Conservation (phyloP, 345 rosid species). For the Balakata baccata region DNA sequence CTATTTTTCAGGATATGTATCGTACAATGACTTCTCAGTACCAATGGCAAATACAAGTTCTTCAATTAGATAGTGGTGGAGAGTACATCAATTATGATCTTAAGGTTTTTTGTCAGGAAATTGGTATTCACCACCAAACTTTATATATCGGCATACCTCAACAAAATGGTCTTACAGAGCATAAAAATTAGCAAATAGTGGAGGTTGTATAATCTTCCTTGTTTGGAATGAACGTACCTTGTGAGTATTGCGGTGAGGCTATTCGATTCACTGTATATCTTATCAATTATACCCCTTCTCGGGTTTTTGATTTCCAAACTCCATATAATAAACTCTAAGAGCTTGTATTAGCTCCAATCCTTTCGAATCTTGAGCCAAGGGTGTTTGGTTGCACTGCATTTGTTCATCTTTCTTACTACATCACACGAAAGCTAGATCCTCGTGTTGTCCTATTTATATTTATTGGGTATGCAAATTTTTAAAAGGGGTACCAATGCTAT, state of each 20-base stretch:
- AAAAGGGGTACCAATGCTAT: background rate
- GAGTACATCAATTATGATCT: background rate
- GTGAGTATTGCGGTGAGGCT: background rate
- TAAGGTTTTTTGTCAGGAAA: background rate
- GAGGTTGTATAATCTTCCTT: background rate
- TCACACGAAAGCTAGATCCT: background rate
- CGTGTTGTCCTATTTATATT: background rate
- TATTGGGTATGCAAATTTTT: background rate
- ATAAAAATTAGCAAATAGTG: background rate
- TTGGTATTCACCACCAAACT: background rate
- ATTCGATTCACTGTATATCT: background rate
- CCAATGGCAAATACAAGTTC: background rate
- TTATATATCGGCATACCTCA: background rate
- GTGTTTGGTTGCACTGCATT: too few relatives aligned
- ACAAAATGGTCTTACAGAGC: background rate
- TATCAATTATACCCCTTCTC: background rate
- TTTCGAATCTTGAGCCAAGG: slow-evolving; percentile 1
- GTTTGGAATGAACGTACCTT: background rate
- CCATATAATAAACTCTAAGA: background rate
- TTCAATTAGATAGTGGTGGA: background rate
- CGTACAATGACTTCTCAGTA: background rate
- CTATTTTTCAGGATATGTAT: background rate
- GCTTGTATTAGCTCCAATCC: background rate
- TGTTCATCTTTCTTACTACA: background rate
- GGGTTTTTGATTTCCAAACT: background rate